Conservation (phyloP, 179 eudicot species). For the Silene noctiflora region DNA sequence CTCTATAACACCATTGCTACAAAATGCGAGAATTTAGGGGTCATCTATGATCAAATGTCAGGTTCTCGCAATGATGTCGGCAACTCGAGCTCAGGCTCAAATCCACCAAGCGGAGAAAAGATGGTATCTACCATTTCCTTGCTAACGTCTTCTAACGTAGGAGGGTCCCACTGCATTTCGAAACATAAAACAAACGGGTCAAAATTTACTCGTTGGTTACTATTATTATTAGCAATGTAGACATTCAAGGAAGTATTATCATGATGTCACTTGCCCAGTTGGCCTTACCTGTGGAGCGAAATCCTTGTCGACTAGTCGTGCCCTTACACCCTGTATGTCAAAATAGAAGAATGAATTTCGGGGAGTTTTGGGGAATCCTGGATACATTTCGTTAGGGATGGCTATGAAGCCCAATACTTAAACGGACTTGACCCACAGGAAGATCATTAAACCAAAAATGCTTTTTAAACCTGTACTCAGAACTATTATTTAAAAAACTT, state of each 20-base stretch:
- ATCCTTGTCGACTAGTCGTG: constrained; percentile 87
- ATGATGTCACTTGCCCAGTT: not conserved
- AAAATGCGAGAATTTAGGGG: not conserved
- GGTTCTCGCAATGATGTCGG: constrained; percentile 62
- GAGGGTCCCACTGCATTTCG: constrained; percentile 62
- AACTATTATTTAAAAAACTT: no score
- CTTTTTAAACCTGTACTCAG: no score
- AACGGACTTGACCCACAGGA: no score
- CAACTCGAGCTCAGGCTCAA: constrained; percentile 49
- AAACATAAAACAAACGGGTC: not conserved
- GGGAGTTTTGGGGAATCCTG: not conserved
- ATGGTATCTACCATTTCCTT: constrained; percentile 56
- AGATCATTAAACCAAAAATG: no score
- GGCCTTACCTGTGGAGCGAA: constrained; percentile 76
- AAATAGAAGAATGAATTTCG: not conserved
- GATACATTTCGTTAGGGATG: no score
- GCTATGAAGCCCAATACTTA: no score
- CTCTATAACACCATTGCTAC: constrained; percentile 17
- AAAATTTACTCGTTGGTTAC: not conserved
- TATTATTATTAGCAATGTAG: not conserved
- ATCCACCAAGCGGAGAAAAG: constrained; percentile 44
- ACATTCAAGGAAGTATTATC: not conserved
- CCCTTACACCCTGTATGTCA: constrained; percentile 70
- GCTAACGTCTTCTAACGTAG: constrained; percentile 47
- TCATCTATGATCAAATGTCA: constrained; percentile 32